Base-by-base conservation (phyloP, 768 basidiomycete species). In the Crepidotus variabilis region DNA sequence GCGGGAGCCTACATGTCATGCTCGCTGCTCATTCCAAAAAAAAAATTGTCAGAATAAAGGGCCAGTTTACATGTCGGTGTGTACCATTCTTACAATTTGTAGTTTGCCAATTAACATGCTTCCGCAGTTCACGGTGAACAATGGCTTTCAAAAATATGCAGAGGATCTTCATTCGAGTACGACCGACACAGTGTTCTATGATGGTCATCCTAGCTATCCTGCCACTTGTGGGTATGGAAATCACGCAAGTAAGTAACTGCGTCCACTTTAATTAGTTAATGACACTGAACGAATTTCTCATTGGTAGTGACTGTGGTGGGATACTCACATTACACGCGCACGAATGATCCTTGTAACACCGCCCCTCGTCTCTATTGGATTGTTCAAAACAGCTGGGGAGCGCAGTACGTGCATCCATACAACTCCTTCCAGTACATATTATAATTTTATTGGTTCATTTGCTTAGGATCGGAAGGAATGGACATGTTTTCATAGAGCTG, bases 301-400 rank as follows among this genome's bases (percentile, higher is more conserved):
- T 8, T 36, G 9, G 16, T 16, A 36, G 35, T 36, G 35, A 36
- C 35, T 36, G 16, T 16, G 8, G 35, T 36, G 8, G 35, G 35
- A 8, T 36, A 36, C 16, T 8, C 9, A 36, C 16, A 36, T 36
- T 36, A 36, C 35, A 8, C 16, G 9, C 35, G 35, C 35, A 8
- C 35, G 16, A 16, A 16, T 16, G 16, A 8, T 8, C 16, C 35
- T 8, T 8, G 35, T 8, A 36, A 16, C 9, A 36, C n/a, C n/a
- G n/a, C n/a, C n/a, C n/a, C n/a, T n/a, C n/a, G 35, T 8, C 83
- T 64, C 83, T 80, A 2, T 73, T 88, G 55, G 71, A 68, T 35
- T 84, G 86, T 67, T 75, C 35, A 36, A 84, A 23, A 77, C 78
- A 34, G 84, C 85, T 14, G 87, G 86, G 1, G 87, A 86, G 35